Percentiles rank a stretch among this genome's conserved stretches.
Conservation (phyloP, 148 eudicot species). For the Talinum fruticosum region DNA sequence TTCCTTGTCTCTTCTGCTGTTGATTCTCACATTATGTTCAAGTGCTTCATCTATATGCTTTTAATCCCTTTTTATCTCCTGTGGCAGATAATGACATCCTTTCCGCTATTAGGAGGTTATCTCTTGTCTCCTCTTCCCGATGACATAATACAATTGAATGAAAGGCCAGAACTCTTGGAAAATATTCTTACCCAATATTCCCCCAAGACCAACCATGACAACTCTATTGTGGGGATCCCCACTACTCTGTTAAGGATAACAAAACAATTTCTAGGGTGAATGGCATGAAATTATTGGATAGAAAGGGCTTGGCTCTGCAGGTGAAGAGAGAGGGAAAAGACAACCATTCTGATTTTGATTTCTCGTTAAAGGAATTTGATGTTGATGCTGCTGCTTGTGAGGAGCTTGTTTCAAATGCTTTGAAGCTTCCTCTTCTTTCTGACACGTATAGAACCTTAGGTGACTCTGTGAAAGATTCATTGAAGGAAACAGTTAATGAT, state of each 20-base stretch:
- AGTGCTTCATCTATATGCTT: conserved; percentile 12
- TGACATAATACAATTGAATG: conserved; percentile 44
- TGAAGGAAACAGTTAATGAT: conserved; percentile 31
- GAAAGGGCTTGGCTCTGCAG: conserved; percentile 30
- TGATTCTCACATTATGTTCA: background rate
- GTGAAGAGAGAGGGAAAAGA: conserved; percentile 29
- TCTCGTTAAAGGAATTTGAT: conserved; percentile 40
- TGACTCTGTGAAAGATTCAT: conserved; percentile 26
- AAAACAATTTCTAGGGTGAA: conserved; percentile 32
- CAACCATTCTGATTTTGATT: conserved; percentile 17
- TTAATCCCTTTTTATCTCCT: conserved; percentile 14
- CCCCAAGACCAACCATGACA: conserved; percentile 38
- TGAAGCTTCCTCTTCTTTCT: conserved; percentile 76
- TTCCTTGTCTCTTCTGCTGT: conserved; percentile 5
- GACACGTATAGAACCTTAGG: conserved; percentile 30
- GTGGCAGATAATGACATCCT: conserved; percentile 87
- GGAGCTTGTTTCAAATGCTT: conserved; percentile 61
- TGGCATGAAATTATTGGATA: conserved; percentile 35
- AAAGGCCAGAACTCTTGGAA: conserved; percentile 36
- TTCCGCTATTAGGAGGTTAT: conserved; percentile 39
- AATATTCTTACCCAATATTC: conserved; percentile 33
- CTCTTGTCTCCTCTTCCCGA: conserved; percentile 80
- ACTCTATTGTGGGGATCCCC: conserved; percentile 28
- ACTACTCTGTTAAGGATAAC: conserved; percentile 30
- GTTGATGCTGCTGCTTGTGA: conserved; percentile 51